Evolutionary conservation across 768 basidiomycete genomes (phyloP), one percentile per base, ranked within the genome.

Genomic region (Termitomyces sp.): DNA sequence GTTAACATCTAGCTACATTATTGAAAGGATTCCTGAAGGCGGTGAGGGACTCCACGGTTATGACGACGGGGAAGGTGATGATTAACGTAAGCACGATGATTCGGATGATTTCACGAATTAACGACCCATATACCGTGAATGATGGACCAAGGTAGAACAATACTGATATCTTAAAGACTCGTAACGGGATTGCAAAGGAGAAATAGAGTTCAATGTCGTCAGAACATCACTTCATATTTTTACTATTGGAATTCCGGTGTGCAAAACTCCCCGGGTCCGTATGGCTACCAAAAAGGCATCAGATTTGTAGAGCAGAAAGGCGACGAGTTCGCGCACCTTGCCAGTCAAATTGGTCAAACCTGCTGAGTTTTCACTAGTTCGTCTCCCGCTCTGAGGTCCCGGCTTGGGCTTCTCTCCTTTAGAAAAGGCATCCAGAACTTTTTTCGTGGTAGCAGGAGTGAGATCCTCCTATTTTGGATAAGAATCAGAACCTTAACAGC

Each of bases 241-340:
- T 45, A 46, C 45, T 62, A 91, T 62, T 80, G 76, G 70, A 97
- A 97, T 66, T 97, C 94, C 28, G 88, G 85, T 60, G 71, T 73
- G 70, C 94, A 97, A 66, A 84, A 84, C 68, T 94, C 90, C 63
- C 94, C 94, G 37, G 94, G 95, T 55, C 95, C 94, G 63, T 93
- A 94, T 32, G 94, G 95, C 91, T 97, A 37, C 15, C n/a, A 51
- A 51, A 57, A 47, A 47, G 63, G 51, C 55, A 30, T 30, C 26
- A 59, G 43, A 41, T 19, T 19, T n/a, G 30, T 37, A 41, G 12
- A 45, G 30, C 19, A 37, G 22, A 37, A 53, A 2, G 12, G 24
- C n/a, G 7, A 51, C n/a, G 45, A 50, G 10, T 45, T 6, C 12
- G 60, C 74, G 42, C 57, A 89, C 92, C 80, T 92, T 88, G 45